These are phyloP conservation scores for Umbelopsis ramanniana DNA, from an alignment of 192 early-diverging fungal species.

Conservation along the genomic window DNA sequence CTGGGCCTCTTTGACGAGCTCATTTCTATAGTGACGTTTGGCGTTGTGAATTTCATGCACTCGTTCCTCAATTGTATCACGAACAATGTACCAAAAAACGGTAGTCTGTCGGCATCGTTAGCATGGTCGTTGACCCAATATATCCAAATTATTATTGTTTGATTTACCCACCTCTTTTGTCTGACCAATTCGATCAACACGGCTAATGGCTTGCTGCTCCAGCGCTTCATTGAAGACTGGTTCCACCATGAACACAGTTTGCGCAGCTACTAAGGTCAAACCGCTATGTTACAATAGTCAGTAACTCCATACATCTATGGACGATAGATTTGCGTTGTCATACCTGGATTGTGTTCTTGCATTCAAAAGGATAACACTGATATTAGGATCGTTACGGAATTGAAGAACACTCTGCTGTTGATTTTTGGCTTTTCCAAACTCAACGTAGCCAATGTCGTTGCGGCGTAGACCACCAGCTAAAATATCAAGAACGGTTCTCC, in stretches of 20 bases:
- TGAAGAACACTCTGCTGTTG: conserved; percentile 32
- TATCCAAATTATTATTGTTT: not conserved
- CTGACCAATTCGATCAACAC: conserved; percentile 51
- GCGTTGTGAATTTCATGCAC: conserved; percentile 29
- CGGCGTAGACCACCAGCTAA: conserved; percentile 31
- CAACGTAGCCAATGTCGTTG: conserved; percentile 46
- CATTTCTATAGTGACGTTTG: conserved; percentile 16
- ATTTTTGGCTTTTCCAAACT: conserved; percentile 31
- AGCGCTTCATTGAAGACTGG: conserved; percentile 45
- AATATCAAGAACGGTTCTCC: conserved; percentile 39
- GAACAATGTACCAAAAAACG: conserved; percentile 30
- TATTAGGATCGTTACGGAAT: conserved; percentile 36
- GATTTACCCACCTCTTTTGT: conserved; percentile 35
- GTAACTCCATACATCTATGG: not conserved
- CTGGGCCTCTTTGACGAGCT: not conserved
- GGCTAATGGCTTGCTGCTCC: conserved; percentile 49
- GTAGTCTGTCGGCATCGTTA: not conserved
- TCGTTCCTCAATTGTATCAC: conserved; percentile 34
- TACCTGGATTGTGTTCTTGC: conserved; percentile 49
- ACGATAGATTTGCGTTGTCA: not conserved
- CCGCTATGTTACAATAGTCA: conserved; percentile 29
- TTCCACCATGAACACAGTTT: conserved; percentile 48
- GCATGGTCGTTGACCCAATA: not conserved
- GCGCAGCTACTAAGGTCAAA: conserved; percentile 44
- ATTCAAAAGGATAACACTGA: conserved; percentile 47